Evolutionary conservation across 352 stramenopile genomes (phyloP).

Genomic region (Globisporangium barbulae): DNA sequence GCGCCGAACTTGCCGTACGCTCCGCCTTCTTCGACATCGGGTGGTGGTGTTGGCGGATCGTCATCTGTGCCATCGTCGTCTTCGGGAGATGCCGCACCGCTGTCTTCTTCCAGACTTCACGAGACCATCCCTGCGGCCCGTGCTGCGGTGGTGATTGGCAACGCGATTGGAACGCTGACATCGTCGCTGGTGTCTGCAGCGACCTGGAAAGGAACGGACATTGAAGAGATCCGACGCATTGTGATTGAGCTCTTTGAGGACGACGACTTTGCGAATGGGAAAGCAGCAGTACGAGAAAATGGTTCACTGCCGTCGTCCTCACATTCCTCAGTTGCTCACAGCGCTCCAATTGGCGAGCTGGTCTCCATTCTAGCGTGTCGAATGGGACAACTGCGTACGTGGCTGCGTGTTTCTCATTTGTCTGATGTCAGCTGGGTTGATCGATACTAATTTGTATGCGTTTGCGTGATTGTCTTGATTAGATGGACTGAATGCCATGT

Average conservation of each 20-base stretch:
- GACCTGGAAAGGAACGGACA: conserved; percentile 70
- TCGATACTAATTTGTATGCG: neutral
- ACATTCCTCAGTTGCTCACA: conserved; percentile 27
- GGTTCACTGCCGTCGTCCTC: neutral
- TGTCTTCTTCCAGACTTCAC: conserved; percentile 21
- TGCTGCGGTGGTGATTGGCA: conserved; percentile 66
- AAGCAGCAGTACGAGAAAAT: neutral
- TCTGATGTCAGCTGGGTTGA: neutral
- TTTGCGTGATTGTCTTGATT: neutral
- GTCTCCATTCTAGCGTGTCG: conserved; percentile 63
- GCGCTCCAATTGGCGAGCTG: conserved; percentile 57
- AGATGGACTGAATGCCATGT: conserved; percentile 78
- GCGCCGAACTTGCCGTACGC: conserved; percentile 40
- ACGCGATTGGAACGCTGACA: conserved; percentile 58
- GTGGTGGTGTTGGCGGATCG: neutral
- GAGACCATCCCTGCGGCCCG: conserved; percentile 69
- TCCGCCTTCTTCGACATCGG: conserved; percentile 13
- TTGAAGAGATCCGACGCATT: conserved; percentile 59
- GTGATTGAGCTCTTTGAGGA: conserved; percentile 56
- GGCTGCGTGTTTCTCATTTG: neutral
- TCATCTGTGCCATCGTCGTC: conserved; percentile 12
- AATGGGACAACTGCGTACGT: conserved; percentile 70
- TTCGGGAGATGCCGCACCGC: conserved; percentile 8
- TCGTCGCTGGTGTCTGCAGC: conserved; percentile 63
- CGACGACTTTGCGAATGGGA: conserved; percentile 20